Base-by-base conservation (phyloP, 495 filamentous ascomycete genomes). In the Penicillium soppii region DNA sequence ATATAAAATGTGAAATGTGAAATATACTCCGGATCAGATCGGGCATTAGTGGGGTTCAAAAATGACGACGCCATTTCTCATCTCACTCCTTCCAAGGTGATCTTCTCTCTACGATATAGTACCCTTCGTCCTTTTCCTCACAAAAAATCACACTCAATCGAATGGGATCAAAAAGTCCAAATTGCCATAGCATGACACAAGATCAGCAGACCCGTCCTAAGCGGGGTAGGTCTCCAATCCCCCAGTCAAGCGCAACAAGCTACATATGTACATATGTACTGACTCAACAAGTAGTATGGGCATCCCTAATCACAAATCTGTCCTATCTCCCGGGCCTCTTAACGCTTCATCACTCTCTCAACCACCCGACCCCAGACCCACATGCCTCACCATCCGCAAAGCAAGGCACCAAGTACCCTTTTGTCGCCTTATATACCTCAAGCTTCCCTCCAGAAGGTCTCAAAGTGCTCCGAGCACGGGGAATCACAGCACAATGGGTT, bases 291-390 rank as follows among this genome's bases (percentile, higher is more conserved):
- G 13, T 6, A 59, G 56, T 67, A 47, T 67, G 64, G 64, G 64
- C 57, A 36, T 63, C 64, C 36, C 47, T 67, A 22, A 67, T 67
- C 32, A 67, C 64, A 23, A 67, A 64, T 36, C 54, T 64, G 36
- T 43, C 53, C 56, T 67, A 67, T 30, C 56, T 67, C 48, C 64
- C 64, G 5, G 64, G 64, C 46, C 56, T 65, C 40, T 53, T 68
- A 5, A 68, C 65, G 21, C 61, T 68, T 10, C 36, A 50, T 32
- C 53, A 68, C 59, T 62, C 65, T 43, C 58, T 68, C 35, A 42
- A 50, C 39, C 15, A 46, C 26, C 49, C 52, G 13, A 13, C 57
- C 25, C 61, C 61, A 27, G 41, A 45, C 40, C 32, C 39, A 8
- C 26, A 3, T 6, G 20, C n/a, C 21, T 20, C 44, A 7, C 12